Base-by-base conservation (phyloP, 805 yeast genomes). In the Alloascoidea africana region DNA sequence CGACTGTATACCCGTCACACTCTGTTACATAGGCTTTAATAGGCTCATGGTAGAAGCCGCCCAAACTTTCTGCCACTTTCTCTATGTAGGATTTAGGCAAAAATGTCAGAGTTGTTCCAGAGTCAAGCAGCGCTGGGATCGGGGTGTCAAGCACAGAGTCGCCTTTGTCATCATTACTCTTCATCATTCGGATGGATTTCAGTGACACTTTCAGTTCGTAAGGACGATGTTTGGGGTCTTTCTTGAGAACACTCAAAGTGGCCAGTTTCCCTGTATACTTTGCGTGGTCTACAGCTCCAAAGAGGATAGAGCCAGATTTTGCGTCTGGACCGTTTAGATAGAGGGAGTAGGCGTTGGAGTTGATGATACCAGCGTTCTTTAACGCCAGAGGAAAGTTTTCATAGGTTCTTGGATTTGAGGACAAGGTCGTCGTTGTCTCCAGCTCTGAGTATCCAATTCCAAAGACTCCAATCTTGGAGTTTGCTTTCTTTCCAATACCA, bases 21-120 rank as follows among this genome's bases (percentile, higher is more conserved):
- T 54, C 46, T 39, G 59, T 52, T 17, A 54, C 41, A 50, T 68
- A 74, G 37, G 62, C 59, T 2, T 63, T 69, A 6, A 57, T 44
- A 11, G 45, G 37, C 4, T 38, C 18, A 14, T 59, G 51, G n/a
- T 23, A 23, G 3, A 43, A 32, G 3, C 68, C 68, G n/a, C 60
- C 63, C 8, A 68, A 43, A 4, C 55, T 45, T 5, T 41, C 35
- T 17, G 51, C 56, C 16, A 68, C 44, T 6, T 51, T 43, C 8
- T 42, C 36, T 32, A 53, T 40, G 19, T 62, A 43, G 4, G 38
- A 42, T 2, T 42, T 27, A 3, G 80, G 78, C 27, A 73, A 54
- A 46, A 67, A 69, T 4, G 69, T 52, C 18, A 65, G 50, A 4
- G 76, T 61, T 4, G 78, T 61, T 14, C 80, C 76, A 1, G 76